Evolutionary conservation across 805 yeast species (phyloP), one percentile per base, ranked within the genome.

Genomic region (Metschnikowia shivogae): DNA sequence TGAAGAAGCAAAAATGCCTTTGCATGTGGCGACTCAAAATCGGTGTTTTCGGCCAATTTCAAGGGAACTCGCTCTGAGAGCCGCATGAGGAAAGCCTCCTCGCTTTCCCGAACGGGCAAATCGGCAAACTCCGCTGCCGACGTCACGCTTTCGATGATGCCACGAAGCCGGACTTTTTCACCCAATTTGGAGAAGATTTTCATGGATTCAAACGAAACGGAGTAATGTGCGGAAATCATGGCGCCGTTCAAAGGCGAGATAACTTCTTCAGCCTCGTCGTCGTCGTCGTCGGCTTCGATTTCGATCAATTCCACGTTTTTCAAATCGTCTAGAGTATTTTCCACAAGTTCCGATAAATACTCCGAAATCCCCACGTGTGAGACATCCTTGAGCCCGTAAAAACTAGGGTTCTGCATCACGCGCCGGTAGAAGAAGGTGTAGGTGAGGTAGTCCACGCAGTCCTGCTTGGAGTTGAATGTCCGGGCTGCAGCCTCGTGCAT

Each of bases 381-480:
- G 3, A 74, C 70, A 48, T 83, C 86, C 34, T 70, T 70, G 6
- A 88, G 76, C n/a, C 89, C 96, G 59, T 93, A 93, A 60, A 77
- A 93, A 47, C 93, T 81, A 3, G 99, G 97, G 61, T 93, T 93
- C 30, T 78, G 73, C 45, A 81, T 84, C 17, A 93, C 61, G 41
- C 98, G 72, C 51, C 95, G 73, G 64, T 88, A 93, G 57, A 90
- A 86, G 54, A 82, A 86, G 0, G 96, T 77, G 60, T 78, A 87
- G 0, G 97, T 86, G 29, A 93, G 58, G 95, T 96, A 89, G 57
- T 92, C 97, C 47, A 93, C 78, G 55, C 95, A 87, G 53, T 86
- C 93, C 56, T 90, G 97, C 58, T 86, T 80, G 6, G 78, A 72
- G 37, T 70, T 74, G 46, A 92, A 76, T 11, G 81, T 70, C 2